Percentiles rank a stretch among this genome's conserved stretches.
These are phyloP conservation scores for Termitomyces sp. DNA, from an alignment of 768 basidiomycete species.

Conservation along the genomic window DNA sequence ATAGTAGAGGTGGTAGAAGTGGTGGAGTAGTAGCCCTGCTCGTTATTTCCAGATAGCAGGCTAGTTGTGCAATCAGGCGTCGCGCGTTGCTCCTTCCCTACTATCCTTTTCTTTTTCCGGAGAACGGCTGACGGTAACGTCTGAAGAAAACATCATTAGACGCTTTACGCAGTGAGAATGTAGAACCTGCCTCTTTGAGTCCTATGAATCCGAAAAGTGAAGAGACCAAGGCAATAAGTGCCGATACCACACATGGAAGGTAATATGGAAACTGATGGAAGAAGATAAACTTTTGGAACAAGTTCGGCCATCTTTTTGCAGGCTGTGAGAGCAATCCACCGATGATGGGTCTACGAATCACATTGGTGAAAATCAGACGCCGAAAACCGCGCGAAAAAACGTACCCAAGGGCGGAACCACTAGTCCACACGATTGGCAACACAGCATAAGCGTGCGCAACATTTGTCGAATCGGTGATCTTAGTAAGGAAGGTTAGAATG, in stretches of 20 bases:
- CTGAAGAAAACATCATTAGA: conserved; percentile 15
- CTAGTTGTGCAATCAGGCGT: conserved; percentile 17
- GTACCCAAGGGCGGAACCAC: conserved; percentile 25
- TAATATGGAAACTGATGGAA: conserved; percentile 33
- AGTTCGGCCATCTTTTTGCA: conserved; percentile 26
- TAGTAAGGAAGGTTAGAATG: not conserved
- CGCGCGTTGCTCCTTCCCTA: not conserved
- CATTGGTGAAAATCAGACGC: not conserved
- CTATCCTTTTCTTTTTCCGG: conserved; percentile 10
- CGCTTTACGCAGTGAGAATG: not conserved
- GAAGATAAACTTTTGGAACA: conserved; percentile 25
- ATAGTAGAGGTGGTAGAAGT: conserved; percentile 2
- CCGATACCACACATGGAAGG: conserved; percentile 26
- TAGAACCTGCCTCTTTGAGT: conserved; percentile 24
- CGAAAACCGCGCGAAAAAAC: not conserved
- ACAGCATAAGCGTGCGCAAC: conserved; percentile 25
- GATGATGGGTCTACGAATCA: conserved; percentile 11
- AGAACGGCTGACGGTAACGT: conserved; percentile 28
- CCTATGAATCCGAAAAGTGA: conserved; percentile 20
- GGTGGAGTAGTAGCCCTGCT: conserved; percentile 13
- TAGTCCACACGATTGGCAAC: conserved; percentile 27
- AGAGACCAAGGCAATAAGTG: conserved; percentile 18
- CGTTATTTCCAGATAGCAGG: conserved; percentile 8
- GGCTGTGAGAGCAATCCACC: conserved; percentile 32
- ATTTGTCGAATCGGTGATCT: conserved; percentile 28